These are phyloP conservation scores for Anthostomella pinea DNA, from an alignment of 2,329 filamentous ascomycete species.

Conservation along the genomic window DNA sequence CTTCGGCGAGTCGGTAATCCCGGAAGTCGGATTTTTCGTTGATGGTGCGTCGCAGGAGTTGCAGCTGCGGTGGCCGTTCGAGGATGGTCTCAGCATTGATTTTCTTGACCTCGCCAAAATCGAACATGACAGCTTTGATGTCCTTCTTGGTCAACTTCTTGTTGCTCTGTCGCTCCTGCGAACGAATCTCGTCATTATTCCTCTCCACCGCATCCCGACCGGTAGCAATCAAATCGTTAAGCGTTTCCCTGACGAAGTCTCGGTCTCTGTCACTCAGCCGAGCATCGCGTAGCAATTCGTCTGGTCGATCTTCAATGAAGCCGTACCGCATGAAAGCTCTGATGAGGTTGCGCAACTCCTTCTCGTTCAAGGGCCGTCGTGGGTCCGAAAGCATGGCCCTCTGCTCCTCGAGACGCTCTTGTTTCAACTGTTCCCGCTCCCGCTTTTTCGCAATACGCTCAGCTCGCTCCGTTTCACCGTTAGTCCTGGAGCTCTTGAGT, in stretches of 20 bases:
- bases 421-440: constrained; percentile 63
- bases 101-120: constrained; percentile 89
- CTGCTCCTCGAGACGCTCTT: constrained; percentile 72
- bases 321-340: constrained; percentile 89
- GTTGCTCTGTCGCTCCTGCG: constrained; percentile 77
- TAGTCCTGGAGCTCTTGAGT: constrained; percentile 54
- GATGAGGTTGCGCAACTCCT: constrained; percentile 89
- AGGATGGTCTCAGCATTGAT: constrained; percentile 94
- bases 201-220: constrained; percentile 59
- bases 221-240: constrained; percentile 68
- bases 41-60: constrained; percentile 74
- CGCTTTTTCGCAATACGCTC: constrained; percentile 65
- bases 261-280: constrained; percentile 79
- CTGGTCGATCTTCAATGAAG: constrained; percentile 80
- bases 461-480: constrained; percentile 57
- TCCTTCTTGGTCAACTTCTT: constrained; percentile 93
- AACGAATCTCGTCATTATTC: constrained; percentile 69
- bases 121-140: constrained; percentile 93
- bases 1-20: constrained; percentile 84
- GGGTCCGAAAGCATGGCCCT: constrained; percentile 76
- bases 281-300: constrained; percentile 85
- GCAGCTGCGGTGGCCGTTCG: constrained; percentile 86
- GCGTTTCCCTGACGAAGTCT: constrained; percentile 71
- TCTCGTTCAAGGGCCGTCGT: constrained; percentile 83
- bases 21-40: constrained; percentile 65